Evolutionary conservation across 192 early-diverging fungal genomes (phyloP).

Genomic region (Geranomyces michiganensis): DNA sequence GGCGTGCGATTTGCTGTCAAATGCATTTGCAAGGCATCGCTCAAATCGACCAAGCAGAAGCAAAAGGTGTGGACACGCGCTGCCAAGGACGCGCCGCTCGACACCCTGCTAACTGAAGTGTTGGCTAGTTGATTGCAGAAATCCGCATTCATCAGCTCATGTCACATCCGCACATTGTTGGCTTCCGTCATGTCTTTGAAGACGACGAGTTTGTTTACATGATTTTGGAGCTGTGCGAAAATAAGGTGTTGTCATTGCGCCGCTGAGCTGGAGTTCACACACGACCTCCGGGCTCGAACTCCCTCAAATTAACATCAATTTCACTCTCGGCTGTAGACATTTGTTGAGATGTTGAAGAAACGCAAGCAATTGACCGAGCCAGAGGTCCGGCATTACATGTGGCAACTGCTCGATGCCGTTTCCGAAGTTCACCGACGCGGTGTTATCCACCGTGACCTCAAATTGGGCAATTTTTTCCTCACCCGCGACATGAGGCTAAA

Average conservation of each 20-base stretch:
- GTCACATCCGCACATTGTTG: slow-evolving; percentile 79
- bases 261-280: no score
- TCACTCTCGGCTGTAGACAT: slow-evolving; percentile 57
- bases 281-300: background rate
- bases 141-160: slow-evolving; percentile 77
- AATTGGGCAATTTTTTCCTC: slow-evolving; percentile 92
- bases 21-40: slow-evolving; percentile 60
- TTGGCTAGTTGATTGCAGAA: slow-evolving; percentile 64
- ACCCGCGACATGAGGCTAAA: slow-evolving; percentile 80
- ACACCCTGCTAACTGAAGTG: no score
- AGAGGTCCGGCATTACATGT: slow-evolving; percentile 87
- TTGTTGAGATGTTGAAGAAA: slow-evolving; percentile 78
- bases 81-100: background rate
- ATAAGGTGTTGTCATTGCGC: slow-evolving; percentile 52
- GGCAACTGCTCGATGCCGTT: slow-evolving; percentile 77
- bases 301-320: background rate
- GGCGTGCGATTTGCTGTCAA: slow-evolving; percentile 67
- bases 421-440: slow-evolving; percentile 76
- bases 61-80: slow-evolving; percentile 38
- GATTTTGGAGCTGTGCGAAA: slow-evolving; percentile 90
- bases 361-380: slow-evolving; percentile 82
- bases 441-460: slow-evolving; percentile 94
- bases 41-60: slow-evolving; percentile 57
- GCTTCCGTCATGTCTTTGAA: slow-evolving; percentile 83
- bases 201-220: slow-evolving; percentile 85